These are phyloP conservation scores for Venturia carpophila DNA, from an alignment of 2,329 filamentous ascomycete species.

Conservation along the genomic window DNA sequence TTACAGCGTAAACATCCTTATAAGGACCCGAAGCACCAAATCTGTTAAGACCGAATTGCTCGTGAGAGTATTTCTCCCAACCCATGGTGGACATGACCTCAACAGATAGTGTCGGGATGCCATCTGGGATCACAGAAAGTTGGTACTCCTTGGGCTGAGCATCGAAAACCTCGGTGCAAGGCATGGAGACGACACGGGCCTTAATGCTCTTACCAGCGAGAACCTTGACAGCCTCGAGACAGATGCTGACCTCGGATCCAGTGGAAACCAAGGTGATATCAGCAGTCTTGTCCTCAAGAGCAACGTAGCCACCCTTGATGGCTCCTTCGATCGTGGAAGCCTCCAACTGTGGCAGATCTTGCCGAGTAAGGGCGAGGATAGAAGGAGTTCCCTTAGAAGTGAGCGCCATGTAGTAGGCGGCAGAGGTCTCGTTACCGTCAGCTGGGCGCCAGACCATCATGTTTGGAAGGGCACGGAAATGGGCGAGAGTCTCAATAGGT, in stretches of 20 bases:
- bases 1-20: slow-evolving; percentile 89
- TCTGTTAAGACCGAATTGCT: slow-evolving; percentile 98
- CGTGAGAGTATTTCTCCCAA: slow-evolving; percentile 98
- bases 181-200: slow-evolving; percentile 88
- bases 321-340: slow-evolving; percentile 82
- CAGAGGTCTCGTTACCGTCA: slow-evolving; percentile 96
- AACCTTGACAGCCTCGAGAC: slow-evolving; percentile 84
- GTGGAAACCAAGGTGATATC: slow-evolving; percentile 86
- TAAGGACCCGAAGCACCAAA: slow-evolving; percentile 97
- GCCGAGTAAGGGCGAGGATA: slow-evolving; percentile 89
- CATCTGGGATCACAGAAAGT: slow-evolving; percentile 85
- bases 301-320: slow-evolving; percentile 91
- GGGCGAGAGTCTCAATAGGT: slow-evolving; percentile 94
- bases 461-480: slow-evolving; percentile 98
- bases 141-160: slow-evolving; percentile 89
- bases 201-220: slow-evolving; percentile 80
- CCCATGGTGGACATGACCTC: slow-evolving; percentile 97
- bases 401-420: slow-evolving; percentile 92
- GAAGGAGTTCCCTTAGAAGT: slow-evolving; percentile 84
- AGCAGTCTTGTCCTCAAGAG: slow-evolving; percentile 75
- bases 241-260: slow-evolving; percentile 91
- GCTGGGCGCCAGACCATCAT: slow-evolving; percentile 99
- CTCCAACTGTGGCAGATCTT: slow-evolving; percentile 98
- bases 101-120: slow-evolving; percentile 84
- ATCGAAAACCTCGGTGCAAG: slow-evolving; percentile 97